These are phyloP conservation scores for Metschnikowia lachancei DNA, from an alignment of 805 yeast species.

Conservation along the genomic window DNA sequence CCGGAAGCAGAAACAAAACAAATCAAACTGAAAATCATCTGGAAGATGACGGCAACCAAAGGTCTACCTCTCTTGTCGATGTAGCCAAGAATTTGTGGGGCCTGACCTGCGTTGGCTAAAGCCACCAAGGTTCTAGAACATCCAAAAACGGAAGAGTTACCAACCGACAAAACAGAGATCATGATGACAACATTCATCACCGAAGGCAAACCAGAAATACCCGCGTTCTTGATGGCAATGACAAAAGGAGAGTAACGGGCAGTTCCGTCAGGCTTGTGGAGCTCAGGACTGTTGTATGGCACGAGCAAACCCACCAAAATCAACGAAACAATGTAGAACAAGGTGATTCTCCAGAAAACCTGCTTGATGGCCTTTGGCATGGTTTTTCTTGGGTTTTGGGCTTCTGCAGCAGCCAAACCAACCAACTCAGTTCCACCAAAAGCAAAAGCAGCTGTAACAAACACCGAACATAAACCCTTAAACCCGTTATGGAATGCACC, in stretches of 20 bases:
- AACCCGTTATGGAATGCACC: constrained; percentile 37
- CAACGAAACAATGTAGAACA: constrained; percentile 41
- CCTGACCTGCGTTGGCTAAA: constrained; percentile 66
- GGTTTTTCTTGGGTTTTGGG: constrained; percentile 36
- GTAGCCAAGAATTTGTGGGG: constrained; percentile 50
- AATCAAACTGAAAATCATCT: constrained; percentile 51
- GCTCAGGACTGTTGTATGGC: constrained; percentile 30
- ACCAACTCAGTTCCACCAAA: constrained; percentile 44
- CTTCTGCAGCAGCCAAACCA: constrained; percentile 39
- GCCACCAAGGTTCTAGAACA: constrained; percentile 68
- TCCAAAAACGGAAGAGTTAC: constrained; percentile 70
- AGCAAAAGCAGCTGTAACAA: constrained; percentile 42
- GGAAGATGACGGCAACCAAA: constrained; percentile 34
- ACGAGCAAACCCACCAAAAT: constrained; percentile 42
- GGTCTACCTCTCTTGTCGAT: constrained; percentile 44
- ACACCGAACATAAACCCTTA: constrained; percentile 40
- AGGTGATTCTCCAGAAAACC: constrained; percentile 42
- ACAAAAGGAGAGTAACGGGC: constrained; percentile 41
- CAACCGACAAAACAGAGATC: constrained; percentile 46
- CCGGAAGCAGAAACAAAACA: constrained; percentile 53
- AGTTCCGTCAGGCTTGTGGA: constrained; percentile 28
- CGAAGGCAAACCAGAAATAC: constrained; percentile 41
- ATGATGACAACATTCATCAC: constrained; percentile 42
- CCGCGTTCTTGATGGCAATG: constrained; percentile 41
- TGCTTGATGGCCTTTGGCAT: constrained; percentile 43